Evolutionary conservation across 2,329 filamentous ascomycete genomes (phyloP), one percentile per base, ranked within the genome.

Genomic region (Trichophyton verrucosum): DNA sequence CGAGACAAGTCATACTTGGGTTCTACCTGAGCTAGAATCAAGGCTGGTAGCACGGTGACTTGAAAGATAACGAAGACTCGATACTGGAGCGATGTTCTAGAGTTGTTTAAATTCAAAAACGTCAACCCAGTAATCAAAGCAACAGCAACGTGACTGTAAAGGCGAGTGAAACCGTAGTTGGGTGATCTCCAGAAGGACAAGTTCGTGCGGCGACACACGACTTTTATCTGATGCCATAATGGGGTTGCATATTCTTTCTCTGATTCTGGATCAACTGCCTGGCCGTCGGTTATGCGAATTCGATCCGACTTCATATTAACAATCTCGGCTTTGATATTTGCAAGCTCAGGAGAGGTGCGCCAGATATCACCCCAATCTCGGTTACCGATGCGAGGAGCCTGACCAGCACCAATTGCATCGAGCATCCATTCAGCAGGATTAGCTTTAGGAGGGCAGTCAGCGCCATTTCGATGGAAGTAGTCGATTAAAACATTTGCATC

Each of bases 1-100:
- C 90, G 83, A 64, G 87, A 86, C 68, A 91, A 78, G 69, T 91
- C 86, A 72, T 88, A 95, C 76, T 91, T 91, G 46, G 87, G 84
- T 73, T 95, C 87, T 60, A 95, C 87, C 69, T 95, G 89, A 0
- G 86, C 84, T 61, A 95, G 83, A 71, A 95, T 89, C 33, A 95
- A 79, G 0, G 88, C 88, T 0, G 90, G 89, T 27, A 96, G 80
- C 22, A 95, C 88, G 0, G 89, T 76, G 58, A 91, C 84, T 72
- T 95, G 89, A 82, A 96, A 96, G 72, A 94, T 88, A 73, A 92
- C 84, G 73, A 96, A 96, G 64, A 96, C 82, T 63, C 86, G 86
- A 77, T 94, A 88, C 73, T 96, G 91, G 3, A 96, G 80, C 1
- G 86, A 88, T 0, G 86, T 77, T 8, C 87, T 82, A 1, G 87